Conservation (phyloP, 345 rosid species). For the Erysimum cheiranthoides region DNA sequence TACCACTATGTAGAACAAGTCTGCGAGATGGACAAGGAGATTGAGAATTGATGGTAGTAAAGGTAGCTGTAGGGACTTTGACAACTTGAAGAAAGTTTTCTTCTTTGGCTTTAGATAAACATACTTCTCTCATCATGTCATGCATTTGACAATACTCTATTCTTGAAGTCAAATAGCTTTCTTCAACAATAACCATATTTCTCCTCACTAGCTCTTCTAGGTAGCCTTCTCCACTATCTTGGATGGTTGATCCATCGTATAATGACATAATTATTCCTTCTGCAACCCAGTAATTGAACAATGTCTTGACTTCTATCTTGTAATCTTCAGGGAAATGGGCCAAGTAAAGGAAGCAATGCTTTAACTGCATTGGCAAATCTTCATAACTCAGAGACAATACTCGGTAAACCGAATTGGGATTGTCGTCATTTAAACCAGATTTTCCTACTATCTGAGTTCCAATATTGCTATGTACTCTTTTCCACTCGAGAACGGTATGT, state of each 20-base stretch:
- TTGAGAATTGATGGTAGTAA: slow-evolving; percentile 25
- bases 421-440: slow-evolving; percentile 20
- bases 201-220: slow-evolving; percentile 45
- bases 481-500: slow-evolving; percentile 27
- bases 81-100: slow-evolving; percentile 32
- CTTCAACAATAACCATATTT: slow-evolving; percentile 46
- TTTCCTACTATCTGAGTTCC: slow-evolving; percentile 18
- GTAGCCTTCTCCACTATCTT: slow-evolving; percentile 42
- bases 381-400: slow-evolving; percentile 40
- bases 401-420: slow-evolving; percentile 28
- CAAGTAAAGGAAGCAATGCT: slow-evolving; percentile 38
- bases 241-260: slow-evolving; percentile 28
- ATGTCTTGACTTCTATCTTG: slow-evolving; percentile 34
- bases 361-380: slow-evolving; percentile 31
- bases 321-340: slow-evolving; percentile 42
- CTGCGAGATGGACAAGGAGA: slow-evolving; percentile 20
- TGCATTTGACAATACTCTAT: slow-evolving; percentile 26
- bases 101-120: slow-evolving; percentile 41
- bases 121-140: slow-evolving; percentile 44
- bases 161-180: slow-evolving; percentile 2
- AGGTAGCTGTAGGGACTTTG: slow-evolving; percentile 15
- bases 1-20: slow-evolving; percentile 15
- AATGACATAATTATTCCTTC: slow-evolving; percentile 38
- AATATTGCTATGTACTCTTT: slow-evolving; percentile 19
- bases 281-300: slow-evolving; percentile 52